Percentiles rank a stretch among this genome's conserved stretches.
These are phyloP conservation scores for Aaosphaeria arxii DNA, from an alignment of 2,329 filamentous ascomycete genomes.

Conservation along the genomic window DNA sequence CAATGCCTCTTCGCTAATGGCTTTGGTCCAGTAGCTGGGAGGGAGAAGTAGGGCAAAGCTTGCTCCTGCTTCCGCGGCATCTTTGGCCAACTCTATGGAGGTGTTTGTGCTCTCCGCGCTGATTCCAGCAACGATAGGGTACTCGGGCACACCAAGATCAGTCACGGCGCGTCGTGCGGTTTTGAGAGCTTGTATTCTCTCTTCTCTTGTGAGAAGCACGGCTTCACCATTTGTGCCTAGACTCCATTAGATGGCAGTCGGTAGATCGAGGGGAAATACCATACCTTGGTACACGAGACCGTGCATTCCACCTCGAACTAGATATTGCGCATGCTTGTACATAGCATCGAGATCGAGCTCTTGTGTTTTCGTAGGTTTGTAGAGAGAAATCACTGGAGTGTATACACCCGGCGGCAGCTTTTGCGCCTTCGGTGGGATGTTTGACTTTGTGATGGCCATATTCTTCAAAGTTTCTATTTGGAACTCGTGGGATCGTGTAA, in stretches of 20 bases:
- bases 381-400: slow-evolving; percentile 54
- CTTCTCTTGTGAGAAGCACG: slow-evolving; percentile 31
- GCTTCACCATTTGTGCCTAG: slow-evolving; percentile 40
- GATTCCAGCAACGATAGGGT: slow-evolving; percentile 45
- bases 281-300: slow-evolving; percentile 38
- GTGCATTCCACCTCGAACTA: slow-evolving; percentile 49
- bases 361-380: slow-evolving; percentile 44
- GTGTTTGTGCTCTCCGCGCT: slow-evolving; percentile 30
- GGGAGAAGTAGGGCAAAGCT: slow-evolving; percentile 32
- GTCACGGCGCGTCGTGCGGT: slow-evolving; percentile 33
- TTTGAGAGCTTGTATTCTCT: slow-evolving; percentile 38
- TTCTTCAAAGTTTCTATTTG: background rate
- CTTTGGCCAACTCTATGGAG: slow-evolving; percentile 30
- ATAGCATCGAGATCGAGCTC: slow-evolving; percentile 54
- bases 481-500: too few relatives aligned
- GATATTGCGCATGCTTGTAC: slow-evolving; percentile 48
- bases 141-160: slow-evolving; percentile 32
- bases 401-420: slow-evolving; percentile 50
- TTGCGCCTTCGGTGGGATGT: background rate
- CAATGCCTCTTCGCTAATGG: slow-evolving; percentile 23
- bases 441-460: background rate
- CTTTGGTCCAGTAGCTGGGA: slow-evolving; percentile 33
- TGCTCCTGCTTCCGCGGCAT: slow-evolving; percentile 28
- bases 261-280: too few relatives aligned
- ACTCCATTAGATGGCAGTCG: too few relatives aligned